Base-by-base conservation (phyloP, 352 stramenopile species). In the Phytophthora palmivora region DNA sequence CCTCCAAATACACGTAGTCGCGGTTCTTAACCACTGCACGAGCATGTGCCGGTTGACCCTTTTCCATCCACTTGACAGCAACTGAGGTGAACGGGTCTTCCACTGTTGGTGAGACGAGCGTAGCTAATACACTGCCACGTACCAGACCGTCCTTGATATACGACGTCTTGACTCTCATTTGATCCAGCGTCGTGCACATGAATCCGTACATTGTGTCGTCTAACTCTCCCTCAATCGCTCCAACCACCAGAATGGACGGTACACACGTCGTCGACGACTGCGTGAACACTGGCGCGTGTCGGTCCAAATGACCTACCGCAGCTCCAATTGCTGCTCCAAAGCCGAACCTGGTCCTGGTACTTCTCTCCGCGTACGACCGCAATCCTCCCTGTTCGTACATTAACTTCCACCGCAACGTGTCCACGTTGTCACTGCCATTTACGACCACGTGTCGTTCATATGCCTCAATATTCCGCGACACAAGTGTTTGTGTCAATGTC, bases 1-100 rank as follows among this genome's bases (percentile, higher is more conserved):
- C 58, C 15, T 86, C 76, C n/a, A 88, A 24, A 36, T 79, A 75
- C 11, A 88, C 78, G 42, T 82, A 76, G 63, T 88, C 78, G 10
- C 72, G 67, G 41, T 84, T 85, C 68, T 74, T 82, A 32, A 70
- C 26, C 22, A 84, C 43, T 8, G 70, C 72, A 4, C 74, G 67
- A 26, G 70, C 28, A 49, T 68, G 68, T 11, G 70, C 37, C 1
- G 68, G 34, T 37, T 67, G 59, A 45, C 62, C 66, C 19, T 63
- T 72, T 30, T 82, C 78, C 34, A 83, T 57, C 74, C 78, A 87
- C 57, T 87, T 81, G 72, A 87, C 45, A 8, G 50, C 58, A 1
- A 81, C 32, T 28, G 64, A 70, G 2, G 56, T 69, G 52, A 84
- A 84, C 28, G 78, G 70, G 16, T 78, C 52, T 12, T 58, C 51